Conservation (phyloP, 2,329 filamentous ascomycete species). For the Celoporthe dispersa region DNA sequence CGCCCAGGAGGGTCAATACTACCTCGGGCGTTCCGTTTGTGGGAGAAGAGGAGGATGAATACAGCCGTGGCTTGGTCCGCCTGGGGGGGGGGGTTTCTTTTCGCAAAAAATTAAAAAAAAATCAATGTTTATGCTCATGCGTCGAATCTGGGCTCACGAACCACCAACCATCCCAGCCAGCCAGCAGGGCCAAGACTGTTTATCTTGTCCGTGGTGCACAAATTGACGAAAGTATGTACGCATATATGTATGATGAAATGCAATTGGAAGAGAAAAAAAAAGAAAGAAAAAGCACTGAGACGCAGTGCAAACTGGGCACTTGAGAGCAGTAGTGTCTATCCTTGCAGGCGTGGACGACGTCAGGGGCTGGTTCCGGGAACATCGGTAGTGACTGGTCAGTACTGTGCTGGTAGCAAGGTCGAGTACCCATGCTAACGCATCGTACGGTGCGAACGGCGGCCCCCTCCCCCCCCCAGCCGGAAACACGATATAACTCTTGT, state of each 20-base stretch:
- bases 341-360: not conserved
- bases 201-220: too few relatives aligned
- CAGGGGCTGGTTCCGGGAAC: not conserved
- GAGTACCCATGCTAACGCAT: not conserved
- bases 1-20: constrained; percentile 15
- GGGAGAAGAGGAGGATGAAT: not conserved
- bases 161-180: too few relatives aligned
- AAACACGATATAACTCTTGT: too few relatives aligned
- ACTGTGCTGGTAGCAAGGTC: not conserved
- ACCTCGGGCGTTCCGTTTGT: constrained; percentile 14
- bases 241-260: not conserved
- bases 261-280: not conserved
- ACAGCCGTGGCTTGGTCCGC: not conserved
- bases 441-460: not conserved
- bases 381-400: not conserved
- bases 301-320: not conserved
- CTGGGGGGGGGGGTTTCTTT: too few relatives aligned
- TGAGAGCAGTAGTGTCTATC: not conserved
- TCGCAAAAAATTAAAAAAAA: too few relatives aligned
- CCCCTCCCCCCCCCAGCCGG: too few relatives aligned
- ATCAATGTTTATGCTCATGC: not conserved
- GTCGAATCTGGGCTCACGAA: too few relatives aligned
- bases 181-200: too few relatives aligned
- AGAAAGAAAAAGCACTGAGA: too few relatives aligned
- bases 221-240: too few relatives aligned